Conservation (phyloP, 1,139 yeast genomes). For the Suzukiozyma palmioleophila region DNA sequence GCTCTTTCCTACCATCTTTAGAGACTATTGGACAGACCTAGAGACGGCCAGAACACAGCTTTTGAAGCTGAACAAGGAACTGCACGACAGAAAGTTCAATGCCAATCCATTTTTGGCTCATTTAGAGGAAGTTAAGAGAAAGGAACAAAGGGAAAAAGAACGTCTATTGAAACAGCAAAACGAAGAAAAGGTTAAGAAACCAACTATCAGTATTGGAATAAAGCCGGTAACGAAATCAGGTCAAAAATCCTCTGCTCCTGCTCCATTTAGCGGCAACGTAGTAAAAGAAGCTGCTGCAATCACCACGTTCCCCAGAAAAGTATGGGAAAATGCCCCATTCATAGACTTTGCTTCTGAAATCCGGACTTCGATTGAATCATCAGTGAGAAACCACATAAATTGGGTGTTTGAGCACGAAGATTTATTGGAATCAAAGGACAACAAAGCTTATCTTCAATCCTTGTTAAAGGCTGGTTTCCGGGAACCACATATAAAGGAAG, state of each 20-base stretch:
- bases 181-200: conserved; percentile 37
- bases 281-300: conserved; percentile 2
- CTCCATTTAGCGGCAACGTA: background rate
- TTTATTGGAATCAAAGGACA: conserved; percentile 9
- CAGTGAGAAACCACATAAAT: conserved; percentile 48
- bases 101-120: conserved; percentile 69
- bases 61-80: conserved; percentile 38
- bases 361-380: conserved; percentile 50
- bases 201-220: conserved; percentile 32
- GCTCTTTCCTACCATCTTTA: conserved; percentile 81
- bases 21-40: conserved; percentile 70
- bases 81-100: conserved; percentile 52
- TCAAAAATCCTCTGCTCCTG: background rate
- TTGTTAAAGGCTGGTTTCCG: conserved; percentile 62
- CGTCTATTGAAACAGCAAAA: conserved; percentile 32
- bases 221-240: background rate
- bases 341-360: conserved; percentile 47
- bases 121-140: conserved; percentile 47
- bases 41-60: conserved; percentile 53
- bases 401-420: conserved; percentile 39
- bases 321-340: conserved; percentile 62
- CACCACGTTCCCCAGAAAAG: conserved; percentile 48
- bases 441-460: conserved; percentile 12
- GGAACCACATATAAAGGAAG: conserved; percentile 62
- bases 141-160: conserved; percentile 42